Base-by-base conservation (phyloP, 345 rosid species). In the Clarkia xantiana region DNA sequence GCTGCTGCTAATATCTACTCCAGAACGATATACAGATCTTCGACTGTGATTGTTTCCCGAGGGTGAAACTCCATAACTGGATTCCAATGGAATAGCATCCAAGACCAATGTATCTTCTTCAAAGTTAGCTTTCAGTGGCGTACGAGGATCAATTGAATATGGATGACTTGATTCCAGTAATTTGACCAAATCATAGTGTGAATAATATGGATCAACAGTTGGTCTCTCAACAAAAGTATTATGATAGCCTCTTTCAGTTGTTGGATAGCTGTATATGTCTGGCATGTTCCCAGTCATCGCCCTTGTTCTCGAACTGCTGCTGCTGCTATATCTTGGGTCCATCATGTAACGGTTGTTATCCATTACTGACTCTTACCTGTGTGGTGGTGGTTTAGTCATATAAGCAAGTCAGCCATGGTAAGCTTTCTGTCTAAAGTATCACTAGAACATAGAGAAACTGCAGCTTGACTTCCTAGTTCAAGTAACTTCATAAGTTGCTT, bases 91-190 rank as follows among this genome's bases (percentile, higher is more conserved):
- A 65, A 77, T 63, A 34, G 72, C 87, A 59, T 87, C 96, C 76
- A 77, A 71, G 44, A 87, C 81, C 13, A 84, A 18, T 49, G 78
- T 84, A 18, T 74, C 84, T 18, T 77, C 79, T 48, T 52, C 57
- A 50, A 60, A 45, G 44, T 53, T 58, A 25, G 49, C 13, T 22
- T 41, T 17, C 17, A 58, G 15, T 3, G 62, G 47, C 23, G 62
- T 40, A 15, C 18, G 9, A 29, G 55, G 47, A 17, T 51, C 38
- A 11, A 55, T 19, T 0, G 76, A 63, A n/a, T 68, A 34, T 15
- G 72, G 72, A 15, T 76, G 63, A 25, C 12, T 50, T 25, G 71
- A 65, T 50, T 56, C 47, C 47, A 67, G 59, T 43, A 54, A 57
- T 52, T 62, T 61, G 34, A 62, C 46, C 17, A 64, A 29, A 18